These are phyloP conservation scores for Colletotrichum somersetense DNA, from an alignment of 2,329 filamentous ascomycete species.

Conservation along the genomic window DNA sequence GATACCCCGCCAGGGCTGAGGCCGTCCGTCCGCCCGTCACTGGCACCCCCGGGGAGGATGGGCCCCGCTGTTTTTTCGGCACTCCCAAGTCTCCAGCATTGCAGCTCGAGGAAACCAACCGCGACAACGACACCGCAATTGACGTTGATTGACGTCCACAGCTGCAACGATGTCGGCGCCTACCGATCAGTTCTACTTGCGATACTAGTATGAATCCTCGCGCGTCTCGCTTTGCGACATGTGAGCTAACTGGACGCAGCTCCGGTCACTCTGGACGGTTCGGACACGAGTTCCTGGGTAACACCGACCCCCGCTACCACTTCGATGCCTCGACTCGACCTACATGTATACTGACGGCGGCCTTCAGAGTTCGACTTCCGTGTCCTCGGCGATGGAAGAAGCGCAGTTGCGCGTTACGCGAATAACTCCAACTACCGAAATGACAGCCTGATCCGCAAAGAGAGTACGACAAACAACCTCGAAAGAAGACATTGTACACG, in stretches of 20 bases:
- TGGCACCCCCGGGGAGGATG: neutral
- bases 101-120: slow-evolving; percentile 39
- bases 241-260: slow-evolving; percentile 62
- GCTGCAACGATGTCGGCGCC: slow-evolving; percentile 69
- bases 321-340: neutral
- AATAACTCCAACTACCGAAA: slow-evolving; percentile 99
- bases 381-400: slow-evolving; percentile 90
- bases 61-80: slow-evolving; percentile 34
- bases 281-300: slow-evolving; percentile 97
- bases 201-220: slow-evolving; percentile 86
- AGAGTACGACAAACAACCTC: slow-evolving; percentile 75
- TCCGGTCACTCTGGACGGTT: slow-evolving; percentile 98
- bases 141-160: slow-evolving; percentile 21
- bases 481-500: neutral
- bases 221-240: fast-evolving
- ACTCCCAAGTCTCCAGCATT: slow-evolving; percentile 41
- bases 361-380: slow-evolving; percentile 92
- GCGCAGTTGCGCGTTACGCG: slow-evolving; percentile 94
- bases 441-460: slow-evolving; percentile 98
- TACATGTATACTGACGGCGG: slow-evolving; percentile 38
- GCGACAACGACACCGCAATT: slow-evolving; percentile 41
- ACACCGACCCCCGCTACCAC: slow-evolving; percentile 44
- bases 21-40: slow-evolving; percentile 6
- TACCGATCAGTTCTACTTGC: slow-evolving; percentile 91
- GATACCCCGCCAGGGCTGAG: slow-evolving; percentile 39